Percentiles rank a stretch among this genome's conserved stretches.
phyloP scores from a whole-genome alignment of 2,329 filamentous ascomycete species.

The Beauveria sp. region DNA sequence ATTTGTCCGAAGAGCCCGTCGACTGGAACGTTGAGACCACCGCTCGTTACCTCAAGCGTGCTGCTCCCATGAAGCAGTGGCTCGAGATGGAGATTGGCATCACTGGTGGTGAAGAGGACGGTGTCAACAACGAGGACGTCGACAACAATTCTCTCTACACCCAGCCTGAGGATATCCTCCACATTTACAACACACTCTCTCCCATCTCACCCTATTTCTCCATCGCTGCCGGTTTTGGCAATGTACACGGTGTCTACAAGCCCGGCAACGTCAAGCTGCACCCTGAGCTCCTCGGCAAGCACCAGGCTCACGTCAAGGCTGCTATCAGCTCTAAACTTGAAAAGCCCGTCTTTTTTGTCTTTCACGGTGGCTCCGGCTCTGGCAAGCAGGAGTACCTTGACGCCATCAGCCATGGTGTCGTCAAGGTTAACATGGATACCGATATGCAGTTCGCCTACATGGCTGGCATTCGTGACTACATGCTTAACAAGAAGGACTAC shows the following conservation, averaged over 20 bases:
- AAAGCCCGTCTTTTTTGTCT: slow-evolving; percentile 98
- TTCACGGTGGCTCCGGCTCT: slow-evolving; percentile 95
- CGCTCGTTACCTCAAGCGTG: slow-evolving; percentile 86
- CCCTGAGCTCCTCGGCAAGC: slow-evolving; percentile 92
- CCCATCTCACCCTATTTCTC: slow-evolving; percentile 94
- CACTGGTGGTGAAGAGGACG: slow-evolving; percentile 95
- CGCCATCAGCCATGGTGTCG: slow-evolving; percentile 86
- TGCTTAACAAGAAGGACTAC: slow-evolving; percentile 93
- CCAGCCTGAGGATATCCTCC: slow-evolving; percentile 91
- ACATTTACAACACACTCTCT: slow-evolving; percentile 79
- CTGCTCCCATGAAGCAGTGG: slow-evolving; percentile 96
- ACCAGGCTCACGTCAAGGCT: slow-evolving; percentile 86
- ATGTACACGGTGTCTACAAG: slow-evolving; percentile 99
- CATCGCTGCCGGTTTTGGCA: slow-evolving; percentile 96
- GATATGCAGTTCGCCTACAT: slow-evolving; percentile 96
- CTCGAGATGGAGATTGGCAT: slow-evolving; percentile 89
- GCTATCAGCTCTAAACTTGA: slow-evolving; percentile 62
- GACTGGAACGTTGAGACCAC: slow-evolving; percentile 90
- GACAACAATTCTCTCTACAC: slow-evolving; percentile 98
- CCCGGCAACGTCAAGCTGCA: slow-evolving; percentile 95
- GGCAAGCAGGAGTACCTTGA: slow-evolving; percentile 83
- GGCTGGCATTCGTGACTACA: slow-evolving; percentile 86
- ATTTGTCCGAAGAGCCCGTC: slow-evolving; percentile 85
- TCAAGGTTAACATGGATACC: slow-evolving; percentile 99
- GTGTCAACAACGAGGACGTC: slow-evolving; percentile 96